Percentiles rank a stretch among this genome's conserved stretches.
phyloP scores from a whole-genome alignment of 352 stramenopile species.

The Labyrinthula sp. region DNA sequence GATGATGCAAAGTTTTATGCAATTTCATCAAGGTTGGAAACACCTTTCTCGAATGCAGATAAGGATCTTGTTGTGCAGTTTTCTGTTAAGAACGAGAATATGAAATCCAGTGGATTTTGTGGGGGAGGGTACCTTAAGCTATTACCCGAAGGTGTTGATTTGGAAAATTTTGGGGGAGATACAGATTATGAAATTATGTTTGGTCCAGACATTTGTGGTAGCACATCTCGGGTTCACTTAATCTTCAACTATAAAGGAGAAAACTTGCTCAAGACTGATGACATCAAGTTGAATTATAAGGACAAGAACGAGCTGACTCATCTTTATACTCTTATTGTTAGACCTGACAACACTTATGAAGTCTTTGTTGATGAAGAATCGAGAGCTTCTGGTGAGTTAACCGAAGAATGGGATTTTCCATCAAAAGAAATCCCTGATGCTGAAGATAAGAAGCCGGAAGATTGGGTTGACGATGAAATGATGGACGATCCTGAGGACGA shows the following conservation, averaged over 20 bases:
- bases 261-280: constrained; percentile 67
- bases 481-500: constrained; percentile 77
- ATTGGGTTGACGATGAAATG: constrained; percentile 85
- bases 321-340: constrained; percentile 89
- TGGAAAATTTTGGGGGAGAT: constrained; percentile 74
- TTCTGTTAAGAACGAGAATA: constrained; percentile 92
- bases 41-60: constrained; percentile 56
- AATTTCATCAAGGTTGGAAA: constrained; percentile 66
- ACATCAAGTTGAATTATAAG: constrained; percentile 68
- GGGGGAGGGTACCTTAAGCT: constrained; percentile 98
- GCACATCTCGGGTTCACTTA: constrained; percentile 72
- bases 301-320: constrained; percentile 65
- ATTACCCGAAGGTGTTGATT: constrained; percentile 64
- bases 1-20: constrained; percentile 91
- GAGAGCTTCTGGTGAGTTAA: constrained; percentile 63
- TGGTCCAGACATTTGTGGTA: constrained; percentile 90
- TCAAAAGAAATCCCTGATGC: constrained; percentile 90
- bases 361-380: constrained; percentile 73
- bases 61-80: constrained; percentile 76
- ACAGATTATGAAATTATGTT: constrained; percentile 93
- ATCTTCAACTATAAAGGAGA: constrained; percentile 91
- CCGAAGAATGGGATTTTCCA: constrained; percentile 81
- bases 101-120: constrained; percentile 72
- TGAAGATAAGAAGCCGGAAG: constrained; percentile 73
- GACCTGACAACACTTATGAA: constrained; percentile 87